These are phyloP conservation scores for Blumeria hordei DNA, from an alignment of 2,329 filamentous ascomycete genomes.

Conservation along the genomic window DNA sequence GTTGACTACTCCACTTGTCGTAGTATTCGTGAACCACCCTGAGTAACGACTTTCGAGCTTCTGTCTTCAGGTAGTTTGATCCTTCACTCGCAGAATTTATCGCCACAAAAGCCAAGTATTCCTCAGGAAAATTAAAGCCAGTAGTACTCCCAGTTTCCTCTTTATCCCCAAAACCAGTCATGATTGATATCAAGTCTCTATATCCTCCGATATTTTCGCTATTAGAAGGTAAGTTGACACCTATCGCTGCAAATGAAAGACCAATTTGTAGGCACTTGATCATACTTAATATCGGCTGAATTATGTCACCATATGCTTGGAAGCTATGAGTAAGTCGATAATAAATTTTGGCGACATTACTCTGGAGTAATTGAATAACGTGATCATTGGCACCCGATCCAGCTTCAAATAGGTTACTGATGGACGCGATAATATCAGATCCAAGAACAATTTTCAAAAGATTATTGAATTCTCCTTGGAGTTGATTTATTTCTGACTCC, in stretches of 20 bases:
- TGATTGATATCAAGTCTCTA: conserved; percentile 27
- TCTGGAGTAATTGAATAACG: conserved; percentile 20
- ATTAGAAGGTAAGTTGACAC: conserved; percentile 2
- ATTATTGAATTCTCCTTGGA: conserved; percentile 69
- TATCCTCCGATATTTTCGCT: conserved; percentile 13
- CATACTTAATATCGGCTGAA: conserved; percentile 52
- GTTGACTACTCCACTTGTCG: conserved; percentile 52
- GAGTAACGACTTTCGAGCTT: conserved; percentile 30
- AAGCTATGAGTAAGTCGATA: conserved; percentile 45
- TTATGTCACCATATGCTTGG: conserved; percentile 65
- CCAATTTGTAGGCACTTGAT: conserved; percentile 59
- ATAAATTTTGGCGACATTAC: conserved; percentile 43
- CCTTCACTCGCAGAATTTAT: conserved; percentile 24
- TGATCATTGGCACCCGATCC: conserved; percentile 19
- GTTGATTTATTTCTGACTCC: conserved; percentile 37
- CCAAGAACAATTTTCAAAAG: conserved; percentile 27
- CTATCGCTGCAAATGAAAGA: conserved; percentile 29
- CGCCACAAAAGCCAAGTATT: conserved; percentile 26
- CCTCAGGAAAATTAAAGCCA: conserved; percentile 15
- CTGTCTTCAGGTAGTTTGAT: conserved; percentile 17
- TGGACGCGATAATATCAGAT: conserved; percentile 5
- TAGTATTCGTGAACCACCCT: conserved; percentile 51
- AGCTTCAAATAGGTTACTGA: conserved; percentile 7
- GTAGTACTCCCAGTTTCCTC: conserved; percentile 4
- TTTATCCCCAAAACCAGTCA: conserved; percentile 19